A percentile compares a stretch with the other conserved stretches of the same genome.
Conservation (phyloP, 2,329 filamentous ascomycete genomes). For the Pyrenophora tritici-repentis region DNA sequence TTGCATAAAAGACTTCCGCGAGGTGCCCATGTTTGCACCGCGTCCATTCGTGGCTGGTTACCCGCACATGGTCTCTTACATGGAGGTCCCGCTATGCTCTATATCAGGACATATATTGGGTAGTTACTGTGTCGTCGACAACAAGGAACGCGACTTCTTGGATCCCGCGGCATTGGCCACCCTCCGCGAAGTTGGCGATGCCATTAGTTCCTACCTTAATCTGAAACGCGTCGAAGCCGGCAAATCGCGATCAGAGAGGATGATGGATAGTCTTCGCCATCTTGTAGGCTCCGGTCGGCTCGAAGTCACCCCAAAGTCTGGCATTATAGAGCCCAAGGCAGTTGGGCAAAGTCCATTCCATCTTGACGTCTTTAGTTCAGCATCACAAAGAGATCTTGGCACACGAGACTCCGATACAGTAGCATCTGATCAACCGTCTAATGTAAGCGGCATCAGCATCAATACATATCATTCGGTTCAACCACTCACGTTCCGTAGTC, state of each 20-base stretch:
- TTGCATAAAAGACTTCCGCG: slow-evolving; percentile 13
- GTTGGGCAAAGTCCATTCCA: slow-evolving; percentile 2
- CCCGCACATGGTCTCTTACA: slow-evolving; percentile 14
- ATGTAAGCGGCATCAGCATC: background rate
- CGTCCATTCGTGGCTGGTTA: slow-evolving; percentile 12
- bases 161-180: slow-evolving; percentile 6
- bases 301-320: background rate
- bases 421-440: background rate
- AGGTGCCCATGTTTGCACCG: slow-evolving; percentile 9
- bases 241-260: slow-evolving; percentile 11
- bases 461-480: too few species aligned
- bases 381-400: background rate
- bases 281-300: slow-evolving; percentile 8
- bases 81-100: slow-evolving; percentile 13
- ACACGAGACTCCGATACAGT: background rate
- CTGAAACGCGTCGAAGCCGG: slow-evolving; percentile 11
- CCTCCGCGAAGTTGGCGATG: slow-evolving; percentile 8
- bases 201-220: slow-evolving; percentile 15
- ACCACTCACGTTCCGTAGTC: too few species aligned
- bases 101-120: slow-evolving; percentile 15
- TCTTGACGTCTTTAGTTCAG: slow-evolving; percentile 4
- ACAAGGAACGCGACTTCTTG: slow-evolving; percentile 11
- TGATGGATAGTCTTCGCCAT: slow-evolving; percentile 17
- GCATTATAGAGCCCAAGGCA: background rate
- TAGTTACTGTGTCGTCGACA: slow-evolving; percentile 17